These are phyloP conservation scores for Flaveria ramosissima DNA, from an alignment of 129 eudicot genomes.

Conservation along the genomic window DNA sequence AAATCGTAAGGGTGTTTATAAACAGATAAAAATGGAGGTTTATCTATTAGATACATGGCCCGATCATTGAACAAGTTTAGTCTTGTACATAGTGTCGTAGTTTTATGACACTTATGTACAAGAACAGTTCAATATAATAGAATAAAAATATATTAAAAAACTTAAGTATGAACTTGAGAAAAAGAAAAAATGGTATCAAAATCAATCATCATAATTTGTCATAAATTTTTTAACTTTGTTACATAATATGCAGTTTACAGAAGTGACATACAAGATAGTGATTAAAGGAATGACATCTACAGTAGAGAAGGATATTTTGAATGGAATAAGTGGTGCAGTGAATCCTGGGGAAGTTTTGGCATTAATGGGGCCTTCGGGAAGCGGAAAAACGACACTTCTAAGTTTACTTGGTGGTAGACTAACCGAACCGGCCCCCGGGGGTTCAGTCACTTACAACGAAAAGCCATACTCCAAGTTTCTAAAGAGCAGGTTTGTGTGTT, in stretches of 20 bases:
- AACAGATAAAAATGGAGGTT: conserved; percentile 47
- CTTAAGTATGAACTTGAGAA: neutral
- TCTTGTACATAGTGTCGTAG: conserved; percentile 71
- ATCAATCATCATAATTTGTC: neutral
- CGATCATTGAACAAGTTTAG: conserved; percentile 66
- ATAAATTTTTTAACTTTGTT: neutral
- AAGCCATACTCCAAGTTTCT: conserved; percentile 76
- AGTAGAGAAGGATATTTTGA: conserved; percentile 68
- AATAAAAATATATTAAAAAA: conserved; percentile 13
- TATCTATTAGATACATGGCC: conserved; percentile 43
- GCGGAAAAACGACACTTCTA: conserved; percentile 83
- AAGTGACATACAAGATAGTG: conserved; percentile 72
- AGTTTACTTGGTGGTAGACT: conserved; percentile 87
- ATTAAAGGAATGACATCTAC: conserved; percentile 66
- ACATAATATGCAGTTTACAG: conserved; percentile 66
- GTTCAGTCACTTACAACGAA: conserved; percentile 84
- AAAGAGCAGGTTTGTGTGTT: conserved; percentile 62
- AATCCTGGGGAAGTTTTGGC: conserved; percentile 94
- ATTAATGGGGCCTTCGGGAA: conserved; percentile 97
- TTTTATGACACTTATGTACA: conserved; percentile 60
- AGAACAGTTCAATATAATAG: conserved; percentile 30
- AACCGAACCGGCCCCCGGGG: conserved; percentile 44
- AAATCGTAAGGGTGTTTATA: conserved; percentile 20
- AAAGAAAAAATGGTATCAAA: neutral
- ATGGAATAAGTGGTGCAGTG: conserved; percentile 77